Evolutionary conservation across 192 early-diverging fungal species (phyloP), one percentile per base, ranked within the genome.

Genomic region (Gaertneriomyces semiglobifer): DNA sequence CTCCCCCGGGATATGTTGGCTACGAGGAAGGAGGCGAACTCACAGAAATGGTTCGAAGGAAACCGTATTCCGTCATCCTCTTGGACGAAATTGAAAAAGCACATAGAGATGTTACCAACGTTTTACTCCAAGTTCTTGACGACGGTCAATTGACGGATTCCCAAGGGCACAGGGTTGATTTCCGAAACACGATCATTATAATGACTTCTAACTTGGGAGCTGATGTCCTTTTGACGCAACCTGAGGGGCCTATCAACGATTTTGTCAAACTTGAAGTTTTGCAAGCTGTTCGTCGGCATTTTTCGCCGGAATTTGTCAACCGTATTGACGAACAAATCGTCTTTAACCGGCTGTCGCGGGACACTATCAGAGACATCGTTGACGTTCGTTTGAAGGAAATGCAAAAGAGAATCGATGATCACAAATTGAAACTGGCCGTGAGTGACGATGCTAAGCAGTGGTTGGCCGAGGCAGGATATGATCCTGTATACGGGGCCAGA

Each of bases 1-100:
- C 90, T 1, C 93, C 93, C 10, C 93, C 93, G 3, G 93, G 93
- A 1, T 94, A 95, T 68, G 82, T 95, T 60, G 93, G 93, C 38
- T 91, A 92, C 66, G 93, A 94, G 50, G 90, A 95, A 63, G 92
- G 93, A 55, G 93, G 93, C 3, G 86, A 95, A 65, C 73, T 95
- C 52, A 95, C 92, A 4, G 93, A 95, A 72, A 79, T 88, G 7
- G 85, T 95, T 39, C 81, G 93, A 52, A 78, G 90, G 60, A 84
- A 86, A 39, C 92, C 93, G 10, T 94, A 93, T 76, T 84, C 86
- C 14, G 89, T 95, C 7, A 81, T 95, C 7, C 81, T 95, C 18
- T 88, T 95, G 68, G 93, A 95, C 74, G 93, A 95, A 76, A 88
- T 95, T 45, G 93, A 95, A 61, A 95, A 95, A 80, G 93, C 93